A percentile compares a stretch with the other conserved stretches of the same genome.
These are phyloP conservation scores for Ogataea wickerhamii DNA, from an alignment of 805 yeast species.

Conservation along the genomic window DNA sequence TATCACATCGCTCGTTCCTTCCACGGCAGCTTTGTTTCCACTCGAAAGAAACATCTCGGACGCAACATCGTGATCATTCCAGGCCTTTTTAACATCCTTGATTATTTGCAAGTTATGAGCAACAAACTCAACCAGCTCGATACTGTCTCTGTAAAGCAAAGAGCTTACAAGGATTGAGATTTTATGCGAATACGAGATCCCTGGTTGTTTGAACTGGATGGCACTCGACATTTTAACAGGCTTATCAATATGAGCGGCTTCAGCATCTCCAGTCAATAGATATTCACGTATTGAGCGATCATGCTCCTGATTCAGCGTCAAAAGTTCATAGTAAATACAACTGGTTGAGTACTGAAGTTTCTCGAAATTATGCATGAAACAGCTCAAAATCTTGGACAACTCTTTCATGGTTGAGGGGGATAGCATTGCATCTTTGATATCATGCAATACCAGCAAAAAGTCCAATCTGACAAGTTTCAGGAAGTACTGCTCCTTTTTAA, in stretches of 20 bases:
- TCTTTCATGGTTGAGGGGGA: constrained; percentile 50
- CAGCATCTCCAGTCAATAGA: constrained; percentile 57
- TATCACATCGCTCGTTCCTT: not conserved
- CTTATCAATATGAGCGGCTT: constrained; percentile 31
- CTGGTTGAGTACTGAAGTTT: constrained; percentile 48
- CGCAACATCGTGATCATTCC: constrained; percentile 4
- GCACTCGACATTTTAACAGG: constrained; percentile 17
- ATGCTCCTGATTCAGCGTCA: constrained; percentile 52
- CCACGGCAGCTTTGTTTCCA: not conserved
- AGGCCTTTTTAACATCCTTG: constrained; percentile 17
- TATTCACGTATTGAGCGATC: constrained; percentile 46
- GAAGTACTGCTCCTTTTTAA: constrained; percentile 53
- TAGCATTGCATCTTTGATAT: constrained; percentile 49
- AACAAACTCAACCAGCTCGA: constrained; percentile 44
- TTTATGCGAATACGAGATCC: constrained; percentile 23
- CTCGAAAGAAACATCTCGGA: constrained; percentile 1
- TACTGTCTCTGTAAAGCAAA: constrained; percentile 40
- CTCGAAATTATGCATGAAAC: constrained; percentile 59
- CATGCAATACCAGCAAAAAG: constrained; percentile 57
- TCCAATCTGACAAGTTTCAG: constrained; percentile 65
- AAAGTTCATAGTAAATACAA: constrained; percentile 55
- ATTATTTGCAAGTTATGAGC: constrained; percentile 35
- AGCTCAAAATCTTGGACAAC: constrained; percentile 59
- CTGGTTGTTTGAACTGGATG: constrained; percentile 14
- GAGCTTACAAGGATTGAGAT: constrained; percentile 24